Percentiles rank a stretch among this genome's conserved stretches.
Conservation (phyloP, 371 early-diverging fungal species). For the Rhizopus stolonifer region DNA sequence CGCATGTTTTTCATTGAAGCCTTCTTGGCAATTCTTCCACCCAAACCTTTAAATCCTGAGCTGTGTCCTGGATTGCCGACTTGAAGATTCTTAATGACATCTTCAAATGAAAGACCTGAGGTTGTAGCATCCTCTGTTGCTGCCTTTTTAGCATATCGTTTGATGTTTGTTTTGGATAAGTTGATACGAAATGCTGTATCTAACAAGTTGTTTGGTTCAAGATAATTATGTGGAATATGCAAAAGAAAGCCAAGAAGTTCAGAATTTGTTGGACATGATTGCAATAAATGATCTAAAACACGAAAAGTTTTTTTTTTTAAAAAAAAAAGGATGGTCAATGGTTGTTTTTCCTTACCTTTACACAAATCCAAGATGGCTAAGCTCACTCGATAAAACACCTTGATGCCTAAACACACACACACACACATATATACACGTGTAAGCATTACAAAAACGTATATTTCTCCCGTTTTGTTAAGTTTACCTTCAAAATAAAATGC, state of each 20-base stretch:
- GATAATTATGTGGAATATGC: constrained; percentile 76
- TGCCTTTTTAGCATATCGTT: constrained; percentile 45
- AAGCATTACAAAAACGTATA: not conserved
- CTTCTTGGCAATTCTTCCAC: constrained; percentile 18
- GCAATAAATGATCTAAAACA: constrained; percentile 56
- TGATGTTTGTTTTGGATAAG: constrained; percentile 54
- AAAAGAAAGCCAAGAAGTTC: constrained; percentile 77
- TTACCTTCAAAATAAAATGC: constrained; percentile 82
- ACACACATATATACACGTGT: no score
- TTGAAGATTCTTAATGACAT: constrained; percentile 45
- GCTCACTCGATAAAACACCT: constrained; percentile 83
- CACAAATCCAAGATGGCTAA: constrained; percentile 75
- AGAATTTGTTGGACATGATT: constrained; percentile 74
- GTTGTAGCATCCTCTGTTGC: constrained; percentile 31
- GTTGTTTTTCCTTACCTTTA: constrained; percentile 49
- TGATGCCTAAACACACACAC: constrained; percentile 61
- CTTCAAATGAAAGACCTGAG: constrained; percentile 42
- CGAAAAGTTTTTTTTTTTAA: no score
- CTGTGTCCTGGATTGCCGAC: constrained; percentile 26
- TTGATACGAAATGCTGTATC: constrained; percentile 69
- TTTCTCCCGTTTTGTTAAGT: not conserved
- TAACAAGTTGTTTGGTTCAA: constrained; percentile 70
- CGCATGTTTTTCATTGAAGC: constrained; percentile 9
- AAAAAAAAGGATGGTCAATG: no score
- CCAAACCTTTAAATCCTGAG: constrained; percentile 17